phyloP scores from a whole-genome alignment of 163 green algal species.

The Coccomyxa subellipsoidea region DNA sequence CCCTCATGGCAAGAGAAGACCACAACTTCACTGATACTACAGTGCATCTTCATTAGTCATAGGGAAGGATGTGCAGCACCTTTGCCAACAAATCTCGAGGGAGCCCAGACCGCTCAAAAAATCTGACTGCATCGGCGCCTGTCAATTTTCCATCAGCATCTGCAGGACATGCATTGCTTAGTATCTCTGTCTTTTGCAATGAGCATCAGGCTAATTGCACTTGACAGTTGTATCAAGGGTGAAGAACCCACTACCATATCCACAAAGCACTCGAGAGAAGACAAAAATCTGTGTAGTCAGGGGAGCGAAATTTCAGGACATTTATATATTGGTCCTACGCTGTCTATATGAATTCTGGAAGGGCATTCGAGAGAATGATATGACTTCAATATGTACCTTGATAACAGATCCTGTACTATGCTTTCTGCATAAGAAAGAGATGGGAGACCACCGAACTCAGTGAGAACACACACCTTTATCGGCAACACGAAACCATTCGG shows the following conservation, averaged over 20 bases:
- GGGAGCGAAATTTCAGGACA: too few relatives aligned
- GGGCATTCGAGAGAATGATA: too few relatives aligned
- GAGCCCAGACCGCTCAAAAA: slow-evolving; percentile 83
- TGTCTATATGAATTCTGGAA: too few relatives aligned
- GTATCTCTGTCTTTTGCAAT: neutral
- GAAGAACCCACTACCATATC: too few relatives aligned
- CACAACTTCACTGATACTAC: neutral
- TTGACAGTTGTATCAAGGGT: too few relatives aligned
- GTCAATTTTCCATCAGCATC: slow-evolving; percentile 57
- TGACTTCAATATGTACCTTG: too few relatives aligned
- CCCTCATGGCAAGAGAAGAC: too few relatives aligned
- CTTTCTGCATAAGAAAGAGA: neutral
- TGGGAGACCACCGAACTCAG: neutral
- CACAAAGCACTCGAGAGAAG: too few relatives aligned
- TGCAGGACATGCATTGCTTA: slow-evolving; percentile 20
- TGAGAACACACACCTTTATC: slow-evolving; percentile 31
- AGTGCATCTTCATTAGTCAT: neutral
- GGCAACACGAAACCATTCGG: slow-evolving; percentile 38
- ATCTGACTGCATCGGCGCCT: slow-evolving; percentile 74
- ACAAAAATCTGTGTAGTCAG: too few relatives aligned
- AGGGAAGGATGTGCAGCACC: slow-evolving; percentile 17
- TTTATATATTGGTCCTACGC: too few relatives aligned
- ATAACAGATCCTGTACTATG: neutral
- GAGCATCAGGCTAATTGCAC: neutral
- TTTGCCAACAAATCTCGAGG: slow-evolving; percentile 67